Base-by-base conservation (phyloP, 768 basidiomycete genomes). In the Pisolithus microcarpus region DNA sequence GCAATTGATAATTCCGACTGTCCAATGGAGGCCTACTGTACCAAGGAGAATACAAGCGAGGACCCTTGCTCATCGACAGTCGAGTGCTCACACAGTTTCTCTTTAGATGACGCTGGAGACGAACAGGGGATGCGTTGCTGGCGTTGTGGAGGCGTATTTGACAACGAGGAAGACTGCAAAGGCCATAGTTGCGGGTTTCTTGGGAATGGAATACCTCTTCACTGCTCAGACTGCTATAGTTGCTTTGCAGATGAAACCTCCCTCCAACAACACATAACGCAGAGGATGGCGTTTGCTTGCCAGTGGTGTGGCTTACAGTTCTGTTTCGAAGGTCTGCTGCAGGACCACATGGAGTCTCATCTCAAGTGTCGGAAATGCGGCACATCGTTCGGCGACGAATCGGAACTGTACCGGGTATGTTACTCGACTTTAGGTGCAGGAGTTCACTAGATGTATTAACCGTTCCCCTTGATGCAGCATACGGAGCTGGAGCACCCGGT, bases 271-370 rank as follows among this genome's bases (percentile, higher is more conserved):
- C 64, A 65, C 30, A 7, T 64, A 43, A 49, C 55, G 38, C 46
- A 45, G 9, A 51, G 51, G 10, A 30, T 46, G 10, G 10, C 38
- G 13, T 52, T 65, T 37, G 51, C 52, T 7, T 65, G 64, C 45
- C 54, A 55, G 30, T 39, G 60, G 28, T 65, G 64, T 38, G 36
- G 9, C 38, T 38, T 44, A 57, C 48, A 50, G 24, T 60, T 52
- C 42, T 65, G 64, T 43, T 64, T 62, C 24, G 46, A 57, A 9
- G 57, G 58, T 48, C 57, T 60, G 48, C n/a, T 65, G 24, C 53
- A 61, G 18, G 62, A 65, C 30, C 64, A 65, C 52, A 11, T 62
- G 0, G 49, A 62, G 24, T 24, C 44, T 10, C 64, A 65, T 45
- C 59, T 64, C 4, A 52, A 55, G 5, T 65, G 63, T 48, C 31